phyloP scores from a whole-genome alignment of 805 yeast genomes.

The Cyberlindnera veronae region DNA sequence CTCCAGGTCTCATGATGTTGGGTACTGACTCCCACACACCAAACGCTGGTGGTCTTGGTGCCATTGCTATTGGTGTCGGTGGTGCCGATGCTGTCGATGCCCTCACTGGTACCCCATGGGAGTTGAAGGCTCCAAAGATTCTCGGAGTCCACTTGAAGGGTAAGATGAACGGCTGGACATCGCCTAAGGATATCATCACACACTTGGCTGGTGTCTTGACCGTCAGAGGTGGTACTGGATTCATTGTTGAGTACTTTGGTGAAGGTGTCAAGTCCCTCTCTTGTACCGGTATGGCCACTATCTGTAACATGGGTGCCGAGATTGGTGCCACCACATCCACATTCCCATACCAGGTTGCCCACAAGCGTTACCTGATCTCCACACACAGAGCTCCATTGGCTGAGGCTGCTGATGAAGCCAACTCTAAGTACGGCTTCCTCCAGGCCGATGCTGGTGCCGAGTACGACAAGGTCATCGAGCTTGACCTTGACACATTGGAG shows the following conservation, averaged over 20 bases:
- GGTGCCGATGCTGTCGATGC: conserved; percentile 99
- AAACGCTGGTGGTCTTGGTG: conserved; percentile 98
- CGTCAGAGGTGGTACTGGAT: conserved; percentile 98
- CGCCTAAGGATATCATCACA: conserved; percentile 96
- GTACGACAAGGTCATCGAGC: conserved; percentile 90
- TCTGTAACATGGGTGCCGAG: conserved; percentile 99
- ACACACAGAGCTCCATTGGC: conserved; percentile 85
- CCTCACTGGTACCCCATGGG: conserved; percentile 97
- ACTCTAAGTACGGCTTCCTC: conserved; percentile 54
- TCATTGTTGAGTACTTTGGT: conserved; percentile 94
- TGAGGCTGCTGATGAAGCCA: conserved; percentile 65
- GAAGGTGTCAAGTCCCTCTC: conserved; percentile 85
- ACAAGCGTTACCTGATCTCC: conserved; percentile 72
- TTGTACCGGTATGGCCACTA: conserved; percentile 99
- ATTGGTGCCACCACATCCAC: conserved; percentile 98
- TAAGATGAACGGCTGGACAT: conserved; percentile 84
- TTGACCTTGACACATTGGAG: conserved; percentile 84
- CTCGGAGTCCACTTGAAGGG: conserved; percentile 95
- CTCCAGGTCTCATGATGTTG: conserved; percentile 94
- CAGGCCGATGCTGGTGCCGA: conserved; percentile 90
- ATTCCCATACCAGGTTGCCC: conserved; percentile 89
- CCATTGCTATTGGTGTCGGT: conserved; percentile 98
- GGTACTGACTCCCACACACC: conserved; percentile 99
- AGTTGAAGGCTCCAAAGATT: conserved; percentile 93
- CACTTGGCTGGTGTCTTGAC: conserved; percentile 88